Evolutionary conservation across 2,329 filamentous ascomycete genomes (phyloP).

Genomic region (Pestalotiopsis sp.): DNA sequence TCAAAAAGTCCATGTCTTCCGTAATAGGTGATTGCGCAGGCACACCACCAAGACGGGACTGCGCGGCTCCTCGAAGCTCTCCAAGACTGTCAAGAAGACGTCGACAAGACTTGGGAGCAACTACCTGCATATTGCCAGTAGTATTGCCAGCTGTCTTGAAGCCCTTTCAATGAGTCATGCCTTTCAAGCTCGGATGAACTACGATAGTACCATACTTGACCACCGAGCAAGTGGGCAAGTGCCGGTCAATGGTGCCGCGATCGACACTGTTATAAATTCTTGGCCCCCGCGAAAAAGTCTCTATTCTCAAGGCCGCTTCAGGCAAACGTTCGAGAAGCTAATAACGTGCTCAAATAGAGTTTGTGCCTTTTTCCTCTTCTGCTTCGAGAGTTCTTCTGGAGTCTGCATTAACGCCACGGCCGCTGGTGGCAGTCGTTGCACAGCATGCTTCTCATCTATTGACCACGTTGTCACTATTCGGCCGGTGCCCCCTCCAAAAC

Average conservation of each 20-base stretch:
- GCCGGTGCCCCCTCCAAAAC: neutral
- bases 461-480: neutral
- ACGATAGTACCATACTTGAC: neutral
- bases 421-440: neutral
- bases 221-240: neutral
- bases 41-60: neutral
- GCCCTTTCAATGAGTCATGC: neutral
- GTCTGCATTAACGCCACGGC: neutral
- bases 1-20: neutral
- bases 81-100: neutral
- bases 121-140: neutral
- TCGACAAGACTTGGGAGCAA: neutral
- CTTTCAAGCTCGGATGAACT: neutral
- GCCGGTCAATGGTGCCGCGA: neutral
- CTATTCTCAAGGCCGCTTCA: neutral
- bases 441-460: neutral
- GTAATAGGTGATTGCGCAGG: neutral
- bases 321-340: neutral
- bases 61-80: neutral
- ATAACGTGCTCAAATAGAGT: neutral
- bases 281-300: neutral
- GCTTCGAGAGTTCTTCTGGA: neutral
- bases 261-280: neutral
- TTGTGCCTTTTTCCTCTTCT: neutral
- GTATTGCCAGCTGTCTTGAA: neutral